phyloP scores from a whole-genome alignment of 192 early-diverging fungal species.

The Backusella luteola region DNA sequence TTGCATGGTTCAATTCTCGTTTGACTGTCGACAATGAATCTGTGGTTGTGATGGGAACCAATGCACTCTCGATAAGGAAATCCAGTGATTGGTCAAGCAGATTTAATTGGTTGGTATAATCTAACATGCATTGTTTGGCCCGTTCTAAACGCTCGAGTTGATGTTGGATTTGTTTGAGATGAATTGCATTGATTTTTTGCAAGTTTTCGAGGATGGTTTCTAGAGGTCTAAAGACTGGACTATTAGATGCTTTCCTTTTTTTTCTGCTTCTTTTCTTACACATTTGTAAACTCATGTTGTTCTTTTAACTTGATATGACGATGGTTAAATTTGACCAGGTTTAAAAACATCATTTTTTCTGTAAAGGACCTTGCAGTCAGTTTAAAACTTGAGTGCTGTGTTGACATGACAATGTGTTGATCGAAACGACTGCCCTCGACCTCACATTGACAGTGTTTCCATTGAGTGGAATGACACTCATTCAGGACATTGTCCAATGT shows the following conservation, averaged over 20 bases:
- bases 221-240: neutral
- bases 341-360: slow-evolving; percentile 22
- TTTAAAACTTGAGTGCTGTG: neutral
- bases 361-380: slow-evolving; percentile 5
- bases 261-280: neutral
- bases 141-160: neutral
- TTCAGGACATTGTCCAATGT: slow-evolving; percentile 6
- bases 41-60: neutral
- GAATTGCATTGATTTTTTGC: neutral
- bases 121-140: neutral
- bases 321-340: slow-evolving; percentile 12
- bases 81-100: neutral
- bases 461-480: neutral
- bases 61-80: neutral
- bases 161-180: neutral
- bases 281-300: neutral
- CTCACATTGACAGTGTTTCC: slow-evolving; percentile 21
- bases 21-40: neutral
- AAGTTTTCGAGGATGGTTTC: neutral
- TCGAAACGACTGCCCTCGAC: neutral
- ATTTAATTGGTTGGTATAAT: neutral
- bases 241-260: neutral
- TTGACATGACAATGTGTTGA: neutral
- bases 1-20: neutral
- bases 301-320: neutral